Evolutionary conservation across 805 yeast species (phyloP), one percentile per base, ranked within the genome.

Genomic region (Aciculoconidium aculeatum): DNA sequence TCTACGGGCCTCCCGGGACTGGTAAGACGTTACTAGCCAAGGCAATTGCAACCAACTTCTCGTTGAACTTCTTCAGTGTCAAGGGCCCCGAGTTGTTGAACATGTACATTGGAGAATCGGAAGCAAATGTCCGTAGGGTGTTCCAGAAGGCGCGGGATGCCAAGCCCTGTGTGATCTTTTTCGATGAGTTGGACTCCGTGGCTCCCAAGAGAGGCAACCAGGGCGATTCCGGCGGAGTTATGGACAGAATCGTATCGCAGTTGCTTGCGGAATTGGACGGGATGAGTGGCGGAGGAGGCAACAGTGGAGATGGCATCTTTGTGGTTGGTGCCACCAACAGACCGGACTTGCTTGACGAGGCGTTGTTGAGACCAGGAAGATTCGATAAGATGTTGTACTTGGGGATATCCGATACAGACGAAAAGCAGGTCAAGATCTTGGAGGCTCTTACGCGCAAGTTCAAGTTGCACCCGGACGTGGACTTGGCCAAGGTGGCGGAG

Each of bases 281-380:
- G 15, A 90, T 90, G 96, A 80, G 94, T 46, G 80, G 80, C 7
- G 68, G 71, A 6, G 81, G 79, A 4, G 55, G 49, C 11, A 60
- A 56, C 32, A 65, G 57, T 25, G 58, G 58, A 3, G 87, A 80
- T 34, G 97, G 96, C 5, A 96, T 92, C 0, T 92, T 92, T 53
- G 96, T 90, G 4, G 95, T 92, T 24, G 98, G 98, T n/a, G 98
- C 98, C 4, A 92, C 98, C 0, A 92, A 92, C 47, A 70, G 98
- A 45, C 98, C 98, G 0, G 98, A 92, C 61, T 61, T 92, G 39
- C 64, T 92, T 23, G 98, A 92, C 51, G 96, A 90, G 51, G 96
- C 97, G 0, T 65, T 92, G 27, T 60, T 92, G 34, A 72, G 98
- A 51, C 96, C 96, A 0, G 95, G 96, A 3, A 70, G 98, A 51